These are phyloP conservation scores for Zygnema cylindricum DNA, from an alignment of 139 green algal species.

Conservation along the genomic window DNA sequence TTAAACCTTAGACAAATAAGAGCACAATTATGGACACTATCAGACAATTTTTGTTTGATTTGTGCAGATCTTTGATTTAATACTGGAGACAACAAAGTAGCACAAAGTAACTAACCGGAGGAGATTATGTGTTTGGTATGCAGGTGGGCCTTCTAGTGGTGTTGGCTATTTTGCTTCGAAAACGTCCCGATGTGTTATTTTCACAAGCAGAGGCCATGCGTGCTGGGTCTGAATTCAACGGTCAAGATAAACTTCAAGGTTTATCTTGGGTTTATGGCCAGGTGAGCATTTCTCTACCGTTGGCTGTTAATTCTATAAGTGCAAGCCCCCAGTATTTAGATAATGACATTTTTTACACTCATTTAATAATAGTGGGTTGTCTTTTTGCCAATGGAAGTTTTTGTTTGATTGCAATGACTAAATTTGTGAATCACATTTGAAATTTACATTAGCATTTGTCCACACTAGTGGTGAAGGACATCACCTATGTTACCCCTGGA, in stretches of 20 bases:
- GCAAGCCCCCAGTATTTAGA: no score
- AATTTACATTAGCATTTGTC: no score
- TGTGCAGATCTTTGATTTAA: neutral
- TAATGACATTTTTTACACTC: no score
- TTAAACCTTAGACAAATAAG: neutral
- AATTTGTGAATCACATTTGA: no score
- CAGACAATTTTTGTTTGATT: neutral
- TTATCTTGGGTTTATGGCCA: constrained; percentile 46
- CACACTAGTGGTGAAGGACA: no score
- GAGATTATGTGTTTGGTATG: no score
- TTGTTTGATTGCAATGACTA: no score
- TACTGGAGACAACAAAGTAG: neutral
- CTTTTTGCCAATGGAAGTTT: no score
- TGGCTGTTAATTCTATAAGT: no score
- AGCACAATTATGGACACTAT: neutral
- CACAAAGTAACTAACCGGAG: neutral
- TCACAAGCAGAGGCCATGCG: constrained; percentile 29
- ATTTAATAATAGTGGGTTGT: no score
- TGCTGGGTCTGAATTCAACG: constrained; percentile 21
- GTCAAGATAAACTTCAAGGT: constrained; percentile 20
- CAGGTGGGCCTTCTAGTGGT: constrained; percentile 50
- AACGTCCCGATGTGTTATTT: constrained; percentile 34
- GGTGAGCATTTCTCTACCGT: no score
- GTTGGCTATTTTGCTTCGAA: constrained; percentile 37
- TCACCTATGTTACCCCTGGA: no score